A percentile compares a stretch with the other conserved stretches of the same genome.
Conservation (phyloP, 2,329 filamentous ascomycete species). For the Sclerotinia sclerotiorum region DNA sequence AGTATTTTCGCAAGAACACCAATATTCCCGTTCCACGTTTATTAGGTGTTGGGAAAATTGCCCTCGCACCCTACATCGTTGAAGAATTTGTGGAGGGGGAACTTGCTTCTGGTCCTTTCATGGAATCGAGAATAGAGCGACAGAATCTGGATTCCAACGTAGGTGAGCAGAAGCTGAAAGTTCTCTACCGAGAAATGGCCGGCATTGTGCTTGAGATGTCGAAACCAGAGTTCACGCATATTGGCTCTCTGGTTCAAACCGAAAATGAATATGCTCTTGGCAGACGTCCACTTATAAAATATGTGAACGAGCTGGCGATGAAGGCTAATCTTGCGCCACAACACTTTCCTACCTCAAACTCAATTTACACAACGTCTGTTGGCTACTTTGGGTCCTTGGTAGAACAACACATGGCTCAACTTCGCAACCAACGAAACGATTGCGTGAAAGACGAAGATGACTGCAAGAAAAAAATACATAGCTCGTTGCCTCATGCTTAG, state of each 20-base stretch:
- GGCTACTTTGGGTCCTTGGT: constrained; percentile 21
- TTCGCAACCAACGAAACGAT: constrained; percentile 27
- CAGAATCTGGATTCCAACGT: constrained; percentile 37
- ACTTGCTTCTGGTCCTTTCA: constrained; percentile 36
- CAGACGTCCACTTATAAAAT: constrained; percentile 26
- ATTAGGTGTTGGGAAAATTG: not conserved
- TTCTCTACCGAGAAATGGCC: constrained; percentile 28
- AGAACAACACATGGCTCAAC: constrained; percentile 43
- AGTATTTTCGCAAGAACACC: constrained; percentile 31
- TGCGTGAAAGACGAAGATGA: not conserved
- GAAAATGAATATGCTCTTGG: constrained; percentile 19
- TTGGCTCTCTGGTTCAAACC: constrained; percentile 26
- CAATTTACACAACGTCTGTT: no score
- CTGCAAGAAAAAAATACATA: not conserved
- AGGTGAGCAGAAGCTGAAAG: constrained; percentile 22
- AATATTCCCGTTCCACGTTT: constrained; percentile 34
- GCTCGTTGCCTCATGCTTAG: not conserved
- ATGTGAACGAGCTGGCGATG: constrained; percentile 31
- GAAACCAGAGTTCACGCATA: constrained; percentile 26
- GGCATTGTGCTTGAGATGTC: constrained; percentile 26
- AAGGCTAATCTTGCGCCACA: constrained; percentile 8
- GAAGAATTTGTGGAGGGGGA: constrained; percentile 39
- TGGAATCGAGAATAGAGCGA: constrained; percentile 31
- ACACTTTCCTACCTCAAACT: no score
- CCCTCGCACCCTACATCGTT: constrained; percentile 42